Conservation (phyloP, 208 protist species). For the Novymonas esmeraldas region DNA sequence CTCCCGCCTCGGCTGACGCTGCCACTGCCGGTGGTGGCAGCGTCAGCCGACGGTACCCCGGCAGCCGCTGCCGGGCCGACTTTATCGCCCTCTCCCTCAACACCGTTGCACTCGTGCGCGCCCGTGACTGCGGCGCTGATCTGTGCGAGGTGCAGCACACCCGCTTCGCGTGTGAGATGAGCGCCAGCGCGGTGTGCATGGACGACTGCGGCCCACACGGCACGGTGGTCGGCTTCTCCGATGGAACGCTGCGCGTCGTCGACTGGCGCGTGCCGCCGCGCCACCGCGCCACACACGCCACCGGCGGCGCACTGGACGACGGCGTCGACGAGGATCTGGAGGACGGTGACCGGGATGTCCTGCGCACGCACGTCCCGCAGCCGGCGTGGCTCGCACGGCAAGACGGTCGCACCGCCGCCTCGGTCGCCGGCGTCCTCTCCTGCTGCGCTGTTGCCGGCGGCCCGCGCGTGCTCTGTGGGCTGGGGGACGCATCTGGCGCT, state of each 20-base stretch:
- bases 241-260: slow-evolving; percentile 53
- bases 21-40: no score
- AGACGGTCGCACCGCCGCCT: slow-evolving; percentile 9
- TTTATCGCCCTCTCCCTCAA: slow-evolving; percentile 24
- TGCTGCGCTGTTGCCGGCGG: slow-evolving; percentile 56
- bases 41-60: no score
- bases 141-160: slow-evolving; percentile 16
- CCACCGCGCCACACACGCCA: neutral
- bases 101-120: slow-evolving; percentile 18
- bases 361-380: slow-evolving; percentile 36
- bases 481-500: slow-evolving; percentile 53
- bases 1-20: no score
- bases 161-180: slow-evolving; percentile 17
- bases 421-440: slow-evolving; percentile 55
- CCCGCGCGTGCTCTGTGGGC: slow-evolving; percentile 68
- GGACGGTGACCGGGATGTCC: neutral
- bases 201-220: slow-evolving; percentile 55
- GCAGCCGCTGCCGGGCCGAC: slow-evolving; percentile 5
- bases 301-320: neutral
- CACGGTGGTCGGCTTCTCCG: slow-evolving; percentile 68
- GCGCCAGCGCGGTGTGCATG: slow-evolving; percentile 51
- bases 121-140: slow-evolving; percentile 26
- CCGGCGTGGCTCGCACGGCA: slow-evolving; percentile 38
- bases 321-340: neutral
- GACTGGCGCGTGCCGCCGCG: slow-evolving; percentile 60